phyloP scores from a whole-genome alignment of 2,329 filamentous ascomycete genomes.

The Catunica adiposa region DNA sequence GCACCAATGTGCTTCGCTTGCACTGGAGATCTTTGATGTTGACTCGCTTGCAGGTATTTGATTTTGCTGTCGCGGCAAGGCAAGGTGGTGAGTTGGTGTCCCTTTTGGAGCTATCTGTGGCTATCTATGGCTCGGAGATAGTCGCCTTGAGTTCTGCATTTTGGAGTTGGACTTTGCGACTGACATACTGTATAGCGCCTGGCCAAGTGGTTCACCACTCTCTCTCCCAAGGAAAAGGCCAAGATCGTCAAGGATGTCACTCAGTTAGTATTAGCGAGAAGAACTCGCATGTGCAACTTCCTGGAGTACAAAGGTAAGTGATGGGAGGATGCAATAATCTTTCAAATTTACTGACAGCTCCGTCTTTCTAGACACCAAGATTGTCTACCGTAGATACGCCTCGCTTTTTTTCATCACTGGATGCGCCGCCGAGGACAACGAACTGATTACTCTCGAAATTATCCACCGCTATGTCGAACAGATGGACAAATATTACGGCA shows the following conservation, averaged over 20 bases:
- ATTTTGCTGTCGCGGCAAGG: conserved; percentile 95
- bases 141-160: background rate
- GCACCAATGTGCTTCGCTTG: background rate
- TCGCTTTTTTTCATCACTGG: conserved; percentile 99
- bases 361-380: conserved; percentile 63
- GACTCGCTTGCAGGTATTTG: conserved; percentile 54
- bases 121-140: background rate
- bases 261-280: conserved; percentile 84
- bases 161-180: background rate
- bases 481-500: conserved; percentile 99
- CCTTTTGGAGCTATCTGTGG: background rate
- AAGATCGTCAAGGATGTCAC: conserved; percentile 99
- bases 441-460: conserved; percentile 93
- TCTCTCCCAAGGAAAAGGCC: conserved; percentile 95
- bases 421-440: conserved; percentile 92
- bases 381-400: conserved; percentile 95
- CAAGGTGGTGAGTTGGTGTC: conserved; percentile 67
- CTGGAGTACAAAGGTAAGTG: conserved; percentile 86
- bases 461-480: conserved; percentile 99
- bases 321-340: background rate
- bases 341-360: background rate
- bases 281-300: conserved; percentile 99
- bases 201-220: conserved; percentile 97
- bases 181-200: conserved; percentile 49
- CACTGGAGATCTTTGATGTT: background rate